Evolutionary conservation across 73 alveolate species (phyloP).

Genomic region (Stentor coeruleus): DNA sequence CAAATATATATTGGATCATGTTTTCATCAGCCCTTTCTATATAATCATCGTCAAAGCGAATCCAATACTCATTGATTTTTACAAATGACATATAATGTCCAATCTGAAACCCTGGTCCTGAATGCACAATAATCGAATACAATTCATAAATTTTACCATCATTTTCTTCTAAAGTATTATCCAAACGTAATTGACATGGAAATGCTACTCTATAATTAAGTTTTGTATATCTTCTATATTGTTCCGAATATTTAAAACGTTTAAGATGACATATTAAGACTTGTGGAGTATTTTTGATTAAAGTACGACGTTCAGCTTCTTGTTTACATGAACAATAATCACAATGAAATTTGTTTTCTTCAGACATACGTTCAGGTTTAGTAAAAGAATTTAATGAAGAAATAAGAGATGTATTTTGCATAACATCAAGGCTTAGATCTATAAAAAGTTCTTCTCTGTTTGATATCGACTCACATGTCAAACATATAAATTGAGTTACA

Average conservation of each 20-base stretch:
- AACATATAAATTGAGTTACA: slow-evolving; percentile 53
- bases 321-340: slow-evolving; percentile 64
- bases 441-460: slow-evolving; percentile 59
- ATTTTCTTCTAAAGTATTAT: slow-evolving; percentile 31
- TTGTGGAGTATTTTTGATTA: slow-evolving; percentile 68
- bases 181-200: slow-evolving; percentile 45
- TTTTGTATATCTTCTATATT: slow-evolving; percentile 46
- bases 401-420: slow-evolving; percentile 50
- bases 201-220: slow-evolving; percentile 41
- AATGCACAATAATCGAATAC: slow-evolving; percentile 66
- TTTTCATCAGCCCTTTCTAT: slow-evolving; percentile 52
- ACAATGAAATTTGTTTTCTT: slow-evolving; percentile 74
- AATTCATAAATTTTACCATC: slow-evolving; percentile 63
- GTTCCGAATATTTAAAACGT: slow-evolving; percentile 63
- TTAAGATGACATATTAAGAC: slow-evolving; percentile 72
- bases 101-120: slow-evolving; percentile 67
- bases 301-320: slow-evolving; percentile 61
- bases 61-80: slow-evolving; percentile 53
- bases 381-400: slow-evolving; percentile 62
- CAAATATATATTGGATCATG: not conserved
- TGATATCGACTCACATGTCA: slow-evolving; percentile 52
- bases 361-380: slow-evolving; percentile 58
- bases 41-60: slow-evolving; percentile 56
- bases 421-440: slow-evolving; percentile 71
- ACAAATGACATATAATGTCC: slow-evolving; percentile 84